phyloP scores from a whole-genome alignment of 108 stramenopile genomes.

The Parietichytrium sp. region DNA sequence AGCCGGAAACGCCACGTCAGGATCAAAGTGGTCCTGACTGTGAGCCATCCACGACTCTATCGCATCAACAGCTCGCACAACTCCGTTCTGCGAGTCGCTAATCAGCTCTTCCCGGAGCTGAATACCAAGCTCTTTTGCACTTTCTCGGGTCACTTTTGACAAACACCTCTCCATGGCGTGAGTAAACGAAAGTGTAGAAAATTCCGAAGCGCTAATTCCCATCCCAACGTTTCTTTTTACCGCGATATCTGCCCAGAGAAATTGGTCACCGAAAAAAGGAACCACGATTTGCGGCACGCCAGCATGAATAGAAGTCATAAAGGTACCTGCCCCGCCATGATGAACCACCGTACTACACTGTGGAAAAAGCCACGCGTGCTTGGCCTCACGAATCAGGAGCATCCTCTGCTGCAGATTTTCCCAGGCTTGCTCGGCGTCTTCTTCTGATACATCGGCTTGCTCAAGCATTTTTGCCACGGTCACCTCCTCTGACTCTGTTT shows the following conservation, averaged over 20 bases:
- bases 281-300: neutral
- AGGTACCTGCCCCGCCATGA: slow-evolving; percentile 32
- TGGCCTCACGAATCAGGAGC: neutral
- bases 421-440: neutral
- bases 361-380: neutral
- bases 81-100: neutral
- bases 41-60: neutral
- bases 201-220: neutral
- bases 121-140: neutral
- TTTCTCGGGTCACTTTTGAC: neutral
- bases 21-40: neutral
- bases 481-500: too few species aligned
- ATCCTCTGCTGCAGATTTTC: neutral
- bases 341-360: neutral
- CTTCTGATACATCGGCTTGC: neutral
- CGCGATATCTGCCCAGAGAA: neutral
- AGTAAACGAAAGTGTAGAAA: neutral
- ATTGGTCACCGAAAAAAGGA: slow-evolving; percentile 28
- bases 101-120: neutral
- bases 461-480: too few species aligned
- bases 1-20: too few species aligned
- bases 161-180: neutral
- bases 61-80: neutral
- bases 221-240: neutral
- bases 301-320: slow-evolving; percentile 2